Percentiles rank a stretch among this genome's conserved stretches.
These are phyloP conservation scores for Vinca minor DNA, from an alignment of 257 asterid genomes.

Conservation along the genomic window DNA sequence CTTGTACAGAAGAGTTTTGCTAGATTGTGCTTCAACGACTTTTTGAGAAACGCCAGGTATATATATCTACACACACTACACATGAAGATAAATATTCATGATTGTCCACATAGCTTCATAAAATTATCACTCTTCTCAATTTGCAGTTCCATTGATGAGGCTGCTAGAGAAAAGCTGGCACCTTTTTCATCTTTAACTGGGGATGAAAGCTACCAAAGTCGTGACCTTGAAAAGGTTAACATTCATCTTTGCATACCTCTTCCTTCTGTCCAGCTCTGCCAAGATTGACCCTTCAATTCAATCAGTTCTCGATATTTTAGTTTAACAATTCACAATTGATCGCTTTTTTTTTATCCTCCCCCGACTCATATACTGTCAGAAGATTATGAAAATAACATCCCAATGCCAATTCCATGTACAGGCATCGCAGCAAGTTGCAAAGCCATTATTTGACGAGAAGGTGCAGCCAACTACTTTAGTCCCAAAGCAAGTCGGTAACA, in stretches of 20 bases:
- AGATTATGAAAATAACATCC: conserved; percentile 5
- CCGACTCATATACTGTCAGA: too few relatives aligned
- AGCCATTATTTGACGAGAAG: conserved; percentile 64
- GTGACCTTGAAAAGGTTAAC: conserved; percentile 93
- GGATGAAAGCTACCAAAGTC: conserved; percentile 86
- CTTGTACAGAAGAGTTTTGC: conserved; percentile 98
- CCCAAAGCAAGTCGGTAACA: conserved; percentile 97
- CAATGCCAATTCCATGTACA: conserved; percentile 23
- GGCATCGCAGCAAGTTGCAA: conserved; percentile 92
- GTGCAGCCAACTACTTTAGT: conserved; percentile 85
- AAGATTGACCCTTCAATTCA: background rate
- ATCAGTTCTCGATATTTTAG: background rate
- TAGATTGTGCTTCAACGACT: conserved; percentile 74
- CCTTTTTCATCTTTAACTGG: conserved; percentile 59
- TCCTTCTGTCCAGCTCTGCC: too few relatives aligned
- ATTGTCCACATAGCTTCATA: background rate
- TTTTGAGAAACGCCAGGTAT: conserved; percentile 64
- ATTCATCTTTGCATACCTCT: background rate
- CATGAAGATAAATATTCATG: background rate
- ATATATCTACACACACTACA: too few relatives aligned
- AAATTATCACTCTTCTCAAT: conserved; percentile 14
- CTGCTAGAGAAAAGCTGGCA: conserved; percentile 61
- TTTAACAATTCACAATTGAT: background rate
- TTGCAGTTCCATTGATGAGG: conserved; percentile 73
- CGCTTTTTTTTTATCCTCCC: too few relatives aligned